These are phyloP conservation scores for Endotrypanum monterogeii DNA, from an alignment of 208 protist genomes.

Conservation along the genomic window DNA sequence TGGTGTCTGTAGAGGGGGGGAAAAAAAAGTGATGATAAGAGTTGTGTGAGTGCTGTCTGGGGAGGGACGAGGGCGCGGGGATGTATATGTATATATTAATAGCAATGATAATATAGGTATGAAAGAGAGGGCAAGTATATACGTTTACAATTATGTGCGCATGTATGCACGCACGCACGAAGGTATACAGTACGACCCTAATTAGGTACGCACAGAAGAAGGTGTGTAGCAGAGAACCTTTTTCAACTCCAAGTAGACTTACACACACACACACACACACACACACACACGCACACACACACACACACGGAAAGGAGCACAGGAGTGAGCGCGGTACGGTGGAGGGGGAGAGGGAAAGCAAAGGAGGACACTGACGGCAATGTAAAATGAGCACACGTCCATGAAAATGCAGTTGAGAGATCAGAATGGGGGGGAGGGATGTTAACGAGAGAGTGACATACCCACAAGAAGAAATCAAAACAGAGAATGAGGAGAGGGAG, in stretches of 20 bases:
- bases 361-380: neutral
- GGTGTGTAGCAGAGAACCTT: neutral
- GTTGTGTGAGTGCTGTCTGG: neutral
- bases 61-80: neutral
- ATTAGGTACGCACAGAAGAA: neutral
- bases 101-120: neutral
- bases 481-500: neutral
- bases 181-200: neutral
- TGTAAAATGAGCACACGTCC: neutral
- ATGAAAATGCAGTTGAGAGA: neutral
- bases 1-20: neutral
- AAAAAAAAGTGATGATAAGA: neutral
- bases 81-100: neutral
- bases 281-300: neutral
- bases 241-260: neutral
- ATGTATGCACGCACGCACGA: constrained; percentile 6
- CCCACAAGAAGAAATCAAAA: neutral
- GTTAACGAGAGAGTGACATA: neutral
- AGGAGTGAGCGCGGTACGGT: neutral
- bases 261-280: neutral
- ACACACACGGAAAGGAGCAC: neutral
- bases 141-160: constrained; percentile 17
- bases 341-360: neutral
- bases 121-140: neutral
- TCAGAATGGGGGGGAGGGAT: neutral